These are phyloP conservation scores for Mycena vulgaris DNA, from an alignment of 768 basidiomycete species.

Conservation along the genomic window DNA sequence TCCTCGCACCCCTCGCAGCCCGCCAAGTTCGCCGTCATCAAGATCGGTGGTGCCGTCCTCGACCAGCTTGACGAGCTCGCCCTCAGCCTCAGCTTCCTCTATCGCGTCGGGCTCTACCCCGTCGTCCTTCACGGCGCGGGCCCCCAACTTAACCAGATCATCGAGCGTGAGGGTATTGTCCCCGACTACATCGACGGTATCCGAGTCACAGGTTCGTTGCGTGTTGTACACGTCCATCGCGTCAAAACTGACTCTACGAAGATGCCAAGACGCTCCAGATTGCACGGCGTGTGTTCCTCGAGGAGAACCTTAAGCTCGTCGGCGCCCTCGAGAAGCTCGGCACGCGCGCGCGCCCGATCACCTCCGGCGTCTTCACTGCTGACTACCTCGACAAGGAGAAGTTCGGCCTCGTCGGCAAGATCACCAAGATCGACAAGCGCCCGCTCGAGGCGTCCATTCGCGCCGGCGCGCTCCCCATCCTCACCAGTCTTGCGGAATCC, in stretches of 20 bases:
- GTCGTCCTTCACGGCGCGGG: slow-evolving; percentile 97
- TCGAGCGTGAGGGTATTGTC: slow-evolving; percentile 92
- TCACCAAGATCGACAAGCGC: slow-evolving; percentile 94
- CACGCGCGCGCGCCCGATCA: slow-evolving; percentile 97
- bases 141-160: slow-evolving; percentile 94
- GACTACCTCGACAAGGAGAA: slow-evolving; percentile 96
- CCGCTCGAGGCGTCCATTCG: slow-evolving; percentile 97
- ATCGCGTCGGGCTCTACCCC: slow-evolving; percentile 97
- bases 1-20: slow-evolving; percentile 90
- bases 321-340: slow-evolving; percentile 94
- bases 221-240: slow-evolving; percentile 4
- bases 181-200: slow-evolving; percentile 99
- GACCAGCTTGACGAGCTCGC: slow-evolving; percentile 95
- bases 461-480: slow-evolving; percentile 95
- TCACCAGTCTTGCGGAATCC: slow-evolving; percentile 95
- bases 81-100: slow-evolving; percentile 95
- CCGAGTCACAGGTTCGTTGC: slow-evolving; percentile 87
- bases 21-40: slow-evolving; percentile 97
- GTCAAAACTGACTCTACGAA: slow-evolving; percentile 46
- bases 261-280: slow-evolving; percentile 96
- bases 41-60: slow-evolving; percentile 96
- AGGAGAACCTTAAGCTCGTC: slow-evolving; percentile 97
- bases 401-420: slow-evolving; percentile 96
- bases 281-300: slow-evolving; percentile 96
- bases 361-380: slow-evolving; percentile 97